Percentiles rank a stretch among this genome's conserved stretches.
Conservation (phyloP, 2,329 filamentous ascomycete genomes). For the Penicillium sp. region DNA sequence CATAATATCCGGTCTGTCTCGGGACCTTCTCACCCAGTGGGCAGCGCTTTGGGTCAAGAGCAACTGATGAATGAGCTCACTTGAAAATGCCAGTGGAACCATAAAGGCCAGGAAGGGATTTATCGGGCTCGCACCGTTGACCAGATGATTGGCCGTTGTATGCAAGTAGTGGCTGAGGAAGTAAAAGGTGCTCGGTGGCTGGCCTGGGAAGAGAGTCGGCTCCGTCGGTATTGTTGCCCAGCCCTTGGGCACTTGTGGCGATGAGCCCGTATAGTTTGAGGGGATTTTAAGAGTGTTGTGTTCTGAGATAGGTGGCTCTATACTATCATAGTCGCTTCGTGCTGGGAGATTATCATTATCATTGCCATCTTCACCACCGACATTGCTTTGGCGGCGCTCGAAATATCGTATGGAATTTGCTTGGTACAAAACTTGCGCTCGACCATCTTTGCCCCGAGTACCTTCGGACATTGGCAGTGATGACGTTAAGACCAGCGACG, state of each 20-base stretch:
- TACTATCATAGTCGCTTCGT: no score
- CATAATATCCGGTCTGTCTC: not conserved
- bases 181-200: not conserved
- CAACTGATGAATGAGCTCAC: not conserved
- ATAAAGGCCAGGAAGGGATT: not conserved
- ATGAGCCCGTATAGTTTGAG: no score
- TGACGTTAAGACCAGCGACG: not conserved
- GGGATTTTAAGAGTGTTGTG: no score
- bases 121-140: not conserved
- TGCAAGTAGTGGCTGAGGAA: not conserved
- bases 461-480: not conserved
- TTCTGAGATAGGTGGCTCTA: no score
- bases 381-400: no score
- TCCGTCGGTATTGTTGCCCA: not conserved
- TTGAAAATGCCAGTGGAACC: not conserved
- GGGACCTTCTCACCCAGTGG: not conserved
- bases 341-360: no score
- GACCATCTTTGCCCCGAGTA: no score
- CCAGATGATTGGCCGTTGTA: not conserved
- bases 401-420: no score
- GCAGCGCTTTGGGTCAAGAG: not conserved
- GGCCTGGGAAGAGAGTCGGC: not conserved
- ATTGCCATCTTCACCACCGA: no score
- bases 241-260: no score
- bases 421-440: no score